Evolutionary conservation across 129 eudicot genomes (phyloP).

Genomic region (Smallanthus sonchifolius): DNA sequence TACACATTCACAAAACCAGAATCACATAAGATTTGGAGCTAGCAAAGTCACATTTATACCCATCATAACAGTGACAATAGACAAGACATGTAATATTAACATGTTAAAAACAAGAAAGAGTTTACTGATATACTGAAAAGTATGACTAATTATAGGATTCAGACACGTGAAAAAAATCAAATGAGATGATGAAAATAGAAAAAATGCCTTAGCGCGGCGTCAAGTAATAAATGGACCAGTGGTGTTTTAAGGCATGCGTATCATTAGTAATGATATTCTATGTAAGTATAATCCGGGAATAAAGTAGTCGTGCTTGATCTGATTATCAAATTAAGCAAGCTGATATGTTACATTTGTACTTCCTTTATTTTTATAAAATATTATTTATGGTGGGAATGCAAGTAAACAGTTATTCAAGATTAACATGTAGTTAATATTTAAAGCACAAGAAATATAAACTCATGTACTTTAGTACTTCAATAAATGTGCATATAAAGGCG

Average conservation of each 20-base stretch:
- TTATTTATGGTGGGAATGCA: not conserved
- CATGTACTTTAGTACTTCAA: not conserved
- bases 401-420: not conserved
- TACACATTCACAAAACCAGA: constrained; percentile 25
- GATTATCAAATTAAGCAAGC: not conserved
- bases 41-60: not conserved
- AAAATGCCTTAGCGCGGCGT: no score
- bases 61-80: not conserved
- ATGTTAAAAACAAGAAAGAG: not conserved
- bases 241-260: no score
- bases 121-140: not conserved
- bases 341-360: not conserved
- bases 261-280: not conserved
- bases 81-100: not conserved
- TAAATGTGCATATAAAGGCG: not conserved
- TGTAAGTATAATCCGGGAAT: not conserved
- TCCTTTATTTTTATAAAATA: not conserved
- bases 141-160: not conserved
- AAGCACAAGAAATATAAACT: not conserved
- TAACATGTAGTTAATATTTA: not conserved
- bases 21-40: not conserved
- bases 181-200: no score
- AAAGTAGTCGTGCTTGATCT: not conserved
- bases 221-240: no score
- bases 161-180: not conserved